These are phyloP conservation scores for Metschnikowia henanensis DNA, from an alignment of 805 yeast genomes.

Conservation along the genomic window DNA sequence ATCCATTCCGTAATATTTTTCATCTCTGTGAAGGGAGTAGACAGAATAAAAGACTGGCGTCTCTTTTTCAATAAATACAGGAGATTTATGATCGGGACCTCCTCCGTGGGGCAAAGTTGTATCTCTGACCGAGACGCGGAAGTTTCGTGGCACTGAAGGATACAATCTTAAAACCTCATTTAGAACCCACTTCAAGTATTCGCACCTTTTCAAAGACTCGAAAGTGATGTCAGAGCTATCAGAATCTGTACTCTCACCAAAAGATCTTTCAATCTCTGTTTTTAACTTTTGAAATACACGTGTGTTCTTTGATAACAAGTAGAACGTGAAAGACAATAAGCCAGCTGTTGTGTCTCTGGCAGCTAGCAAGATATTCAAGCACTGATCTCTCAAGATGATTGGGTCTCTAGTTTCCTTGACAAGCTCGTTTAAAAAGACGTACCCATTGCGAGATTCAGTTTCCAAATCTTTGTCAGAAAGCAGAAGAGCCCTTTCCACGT, in stretches of 20 bases:
- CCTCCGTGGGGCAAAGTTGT: slow-evolving; percentile 55
- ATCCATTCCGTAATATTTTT: slow-evolving; percentile 41
- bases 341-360: slow-evolving; percentile 20
- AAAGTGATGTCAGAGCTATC: slow-evolving; percentile 42
- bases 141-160: slow-evolving; percentile 52
- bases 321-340: slow-evolving; percentile 18
- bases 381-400: slow-evolving; percentile 15
- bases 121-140: slow-evolving; percentile 43
- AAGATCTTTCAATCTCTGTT: slow-evolving; percentile 29
- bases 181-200: slow-evolving; percentile 45
- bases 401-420: slow-evolving; percentile 16
- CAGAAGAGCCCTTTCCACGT: slow-evolving; percentile 33
- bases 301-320: slow-evolving; percentile 44
- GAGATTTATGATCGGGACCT: slow-evolving; percentile 36
- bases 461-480: slow-evolving; percentile 11
- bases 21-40: slow-evolving; percentile 42
- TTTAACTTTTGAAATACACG: slow-evolving; percentile 37
- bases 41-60: slow-evolving; percentile 37
- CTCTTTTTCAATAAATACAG: slow-evolving; percentile 44
- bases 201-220: slow-evolving; percentile 49
- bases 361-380: slow-evolving; percentile 18
- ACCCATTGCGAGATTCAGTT: slow-evolving; percentile 4
- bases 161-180: slow-evolving; percentile 50
- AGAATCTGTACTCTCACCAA: slow-evolving; percentile 28
- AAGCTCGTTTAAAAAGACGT: slow-evolving; percentile 15